phyloP scores from a whole-genome alignment of 1,284 basidiomycete species.

The Pseudozyma sp. region DNA sequence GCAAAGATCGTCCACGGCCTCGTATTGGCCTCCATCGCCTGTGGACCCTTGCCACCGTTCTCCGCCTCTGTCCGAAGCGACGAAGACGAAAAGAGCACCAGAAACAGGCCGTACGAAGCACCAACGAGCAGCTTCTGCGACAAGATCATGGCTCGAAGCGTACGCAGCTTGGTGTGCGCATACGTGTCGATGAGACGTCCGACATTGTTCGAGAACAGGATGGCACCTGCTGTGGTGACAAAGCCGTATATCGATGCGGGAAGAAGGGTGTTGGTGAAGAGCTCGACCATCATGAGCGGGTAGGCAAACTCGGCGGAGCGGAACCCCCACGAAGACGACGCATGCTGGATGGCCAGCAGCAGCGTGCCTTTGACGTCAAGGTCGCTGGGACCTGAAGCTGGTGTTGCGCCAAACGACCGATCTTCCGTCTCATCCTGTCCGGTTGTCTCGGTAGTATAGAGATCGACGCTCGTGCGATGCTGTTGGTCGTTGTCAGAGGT shows the following conservation, averaged over 20 bases:
- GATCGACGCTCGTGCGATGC: background rate
- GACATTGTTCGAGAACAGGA: slow-evolving; percentile 71
- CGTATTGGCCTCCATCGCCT: slow-evolving; percentile 16
- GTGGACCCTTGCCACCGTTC: slow-evolving; percentile 44
- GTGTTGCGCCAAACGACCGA: slow-evolving; percentile 18
- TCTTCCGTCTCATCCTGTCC: slow-evolving; percentile 1
- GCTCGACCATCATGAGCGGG: slow-evolving; percentile 72
- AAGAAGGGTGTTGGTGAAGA: slow-evolving; percentile 73
- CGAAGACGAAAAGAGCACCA: slow-evolving; percentile 62
- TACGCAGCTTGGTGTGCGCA: slow-evolving; percentile 67
- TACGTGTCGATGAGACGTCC: slow-evolving; percentile 72
- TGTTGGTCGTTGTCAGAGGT: background rate
- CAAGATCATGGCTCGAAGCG: slow-evolving; percentile 71
- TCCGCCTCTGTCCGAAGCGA: slow-evolving; percentile 42
- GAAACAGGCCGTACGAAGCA: slow-evolving; percentile 70
- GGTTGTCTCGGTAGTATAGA: background rate
- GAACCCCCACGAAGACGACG: slow-evolving; percentile 71
- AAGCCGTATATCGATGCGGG: slow-evolving; percentile 73
- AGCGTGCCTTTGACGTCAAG: slow-evolving; percentile 39
- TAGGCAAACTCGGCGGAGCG: slow-evolving; percentile 72
- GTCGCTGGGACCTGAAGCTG: slow-evolving; percentile 27
- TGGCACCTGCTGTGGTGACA: slow-evolving; percentile 70
- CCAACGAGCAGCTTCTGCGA: slow-evolving; percentile 71
- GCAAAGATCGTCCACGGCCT: slow-evolving; percentile 68
- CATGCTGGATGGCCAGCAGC: slow-evolving; percentile 53